phyloP scores from a whole-genome alignment of 257 asterid genomes.

The Plantago ovata region DNA sequence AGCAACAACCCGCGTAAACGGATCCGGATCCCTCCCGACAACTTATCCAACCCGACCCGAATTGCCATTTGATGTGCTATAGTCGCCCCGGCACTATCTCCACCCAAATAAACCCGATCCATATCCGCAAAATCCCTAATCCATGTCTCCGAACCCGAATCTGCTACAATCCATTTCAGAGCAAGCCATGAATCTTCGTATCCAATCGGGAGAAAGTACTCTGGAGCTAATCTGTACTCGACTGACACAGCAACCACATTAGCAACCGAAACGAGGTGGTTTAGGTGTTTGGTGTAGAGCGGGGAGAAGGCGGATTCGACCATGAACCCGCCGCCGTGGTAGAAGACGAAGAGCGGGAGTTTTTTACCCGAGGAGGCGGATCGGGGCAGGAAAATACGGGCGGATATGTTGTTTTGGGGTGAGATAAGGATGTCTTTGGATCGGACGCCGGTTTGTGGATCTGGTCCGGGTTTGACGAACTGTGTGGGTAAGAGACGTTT shows the following conservation, averaged over 20 bases:
- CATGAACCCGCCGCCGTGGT: not conserved
- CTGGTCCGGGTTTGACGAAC: not conserved
- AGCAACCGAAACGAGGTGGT: not conserved
- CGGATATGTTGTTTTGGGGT: not conserved
- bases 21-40: not conserved
- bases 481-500: not conserved
- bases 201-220: not conserved
- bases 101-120: conserved; percentile 28
- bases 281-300: not conserved
- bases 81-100: conserved; percentile 47
- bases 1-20: conserved; percentile 29
- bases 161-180: conserved; percentile 28
- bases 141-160: conserved; percentile 28
- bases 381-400: not conserved
- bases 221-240: conserved; percentile 2
- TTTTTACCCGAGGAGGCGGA: not conserved
- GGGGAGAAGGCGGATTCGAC: conserved; percentile 3
- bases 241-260: not conserved
- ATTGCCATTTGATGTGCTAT: conserved; percentile 35
- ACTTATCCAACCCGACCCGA: conserved; percentile 23
- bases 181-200: conserved; percentile 4
- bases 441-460: not conserved
- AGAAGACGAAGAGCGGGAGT: conserved; percentile 2
- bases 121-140: conserved; percentile 30
- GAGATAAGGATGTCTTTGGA: not conserved